Evolutionary conservation across 768 basidiomycete species (phyloP).

Genomic region (Trametes villosa): DNA sequence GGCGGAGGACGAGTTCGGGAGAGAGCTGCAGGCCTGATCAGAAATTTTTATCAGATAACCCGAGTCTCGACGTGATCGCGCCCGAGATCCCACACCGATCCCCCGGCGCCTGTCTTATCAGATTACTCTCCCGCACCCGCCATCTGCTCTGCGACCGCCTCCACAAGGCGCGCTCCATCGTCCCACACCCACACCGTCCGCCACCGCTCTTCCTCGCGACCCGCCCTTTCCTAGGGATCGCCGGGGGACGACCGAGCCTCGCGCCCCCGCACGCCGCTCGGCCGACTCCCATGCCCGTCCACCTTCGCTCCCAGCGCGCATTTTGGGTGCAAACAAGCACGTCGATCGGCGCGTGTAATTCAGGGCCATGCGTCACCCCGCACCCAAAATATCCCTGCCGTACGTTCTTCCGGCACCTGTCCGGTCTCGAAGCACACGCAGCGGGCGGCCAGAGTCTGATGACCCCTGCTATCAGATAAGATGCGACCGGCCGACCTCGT

Average conservation of each 20-base stretch:
- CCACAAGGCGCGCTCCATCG: not conserved
- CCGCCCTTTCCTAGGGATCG: not conserved
- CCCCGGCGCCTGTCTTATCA: slow-evolving; percentile 20
- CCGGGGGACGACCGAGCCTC: not conserved
- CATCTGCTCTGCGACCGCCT: not conserved
- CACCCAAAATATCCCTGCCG: slow-evolving; percentile 7
- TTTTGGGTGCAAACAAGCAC: not conserved
- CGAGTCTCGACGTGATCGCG: not conserved
- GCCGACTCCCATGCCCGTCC: not conserved
- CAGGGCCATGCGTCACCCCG: slow-evolving; percentile 10
- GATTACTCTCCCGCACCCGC: slow-evolving; percentile 13
- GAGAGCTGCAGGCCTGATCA: slow-evolving; percentile 1
- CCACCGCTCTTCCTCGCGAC: not conserved
- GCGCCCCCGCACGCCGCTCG: not conserved
- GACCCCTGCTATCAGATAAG: slow-evolving; percentile 33
- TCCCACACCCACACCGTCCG: no score
- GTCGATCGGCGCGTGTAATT: slow-evolving; percentile 8
- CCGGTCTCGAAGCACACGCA: not conserved
- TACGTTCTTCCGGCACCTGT: slow-evolving; percentile 12
- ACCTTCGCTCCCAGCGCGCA: not conserved
- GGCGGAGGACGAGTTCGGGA: not conserved
- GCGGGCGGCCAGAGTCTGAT: slow-evolving; percentile 16
- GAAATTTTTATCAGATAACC: slow-evolving; percentile 27
- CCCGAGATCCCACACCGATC: slow-evolving; percentile 11
- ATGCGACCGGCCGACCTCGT: slow-evolving; percentile 21